Percentiles rank a stretch among this genome's conserved stretches.
These are phyloP conservation scores for Betula pendula DNA, from an alignment of 306 rosid species.

Conservation along the genomic window DNA sequence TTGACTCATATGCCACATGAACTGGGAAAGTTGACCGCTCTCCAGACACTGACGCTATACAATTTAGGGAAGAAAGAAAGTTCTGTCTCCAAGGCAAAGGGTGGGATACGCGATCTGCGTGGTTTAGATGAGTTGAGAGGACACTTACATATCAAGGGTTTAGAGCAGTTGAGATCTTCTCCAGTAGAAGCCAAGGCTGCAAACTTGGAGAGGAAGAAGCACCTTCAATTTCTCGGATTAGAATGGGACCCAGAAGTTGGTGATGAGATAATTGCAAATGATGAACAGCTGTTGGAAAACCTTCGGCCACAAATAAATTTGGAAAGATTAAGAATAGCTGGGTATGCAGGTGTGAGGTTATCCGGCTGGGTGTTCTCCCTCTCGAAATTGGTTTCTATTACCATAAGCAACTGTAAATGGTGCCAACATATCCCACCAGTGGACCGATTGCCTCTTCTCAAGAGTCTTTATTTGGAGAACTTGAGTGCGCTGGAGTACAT, in stretches of 20 bases:
- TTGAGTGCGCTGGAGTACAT: not conserved
- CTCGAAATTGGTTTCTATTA: not conserved
- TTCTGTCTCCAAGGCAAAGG: not conserved
- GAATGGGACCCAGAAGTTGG: not conserved
- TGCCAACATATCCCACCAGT: slow-evolving; percentile 12
- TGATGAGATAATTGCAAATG: too few relatives aligned
- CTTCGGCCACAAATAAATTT: slow-evolving; percentile 4
- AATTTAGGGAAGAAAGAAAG: not conserved
- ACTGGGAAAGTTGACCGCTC: not conserved
- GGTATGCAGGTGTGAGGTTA: slow-evolving; percentile 1
- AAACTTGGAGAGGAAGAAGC: not conserved
- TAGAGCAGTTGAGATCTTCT: not conserved
- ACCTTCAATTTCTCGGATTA: not conserved
- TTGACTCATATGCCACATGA: not conserved
- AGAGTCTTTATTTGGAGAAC: accelerated
- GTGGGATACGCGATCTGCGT: not conserved
- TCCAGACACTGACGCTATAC: not conserved
- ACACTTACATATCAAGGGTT: not conserved
- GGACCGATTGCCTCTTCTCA: slow-evolving; percentile 24
- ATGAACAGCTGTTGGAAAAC: too few relatives aligned
- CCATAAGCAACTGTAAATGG: not conserved
- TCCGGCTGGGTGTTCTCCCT: slow-evolving; percentile 17
- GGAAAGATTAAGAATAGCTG: accelerated
- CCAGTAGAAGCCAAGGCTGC: not conserved
- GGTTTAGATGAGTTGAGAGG: slow-evolving; percentile 12